Evolutionary conservation across 78 protist genomes (phyloP).

Genomic region (Dictyostelium firmibasis): DNA sequence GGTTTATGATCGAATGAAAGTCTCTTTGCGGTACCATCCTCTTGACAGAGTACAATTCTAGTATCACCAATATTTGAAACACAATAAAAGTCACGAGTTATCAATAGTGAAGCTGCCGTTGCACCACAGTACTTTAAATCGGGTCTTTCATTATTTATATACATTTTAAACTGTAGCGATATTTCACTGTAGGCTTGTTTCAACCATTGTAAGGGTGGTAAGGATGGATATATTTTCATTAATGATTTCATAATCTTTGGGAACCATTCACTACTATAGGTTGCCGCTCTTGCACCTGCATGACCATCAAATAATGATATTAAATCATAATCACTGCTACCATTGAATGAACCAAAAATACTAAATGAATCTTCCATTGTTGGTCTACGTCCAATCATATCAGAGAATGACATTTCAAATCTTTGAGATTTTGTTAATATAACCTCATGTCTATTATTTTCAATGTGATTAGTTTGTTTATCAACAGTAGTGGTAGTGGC

Average conservation of each 20-base stretch:
- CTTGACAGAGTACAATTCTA: constrained; percentile 82
- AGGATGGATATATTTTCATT: constrained; percentile 23
- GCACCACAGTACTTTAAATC: constrained; percentile 86
- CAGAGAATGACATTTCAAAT: constrained; percentile 45
- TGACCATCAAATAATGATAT: constrained; percentile 88
- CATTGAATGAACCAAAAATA: constrained; percentile 51
- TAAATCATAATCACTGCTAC: constrained; percentile 13
- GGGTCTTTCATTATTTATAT: constrained; percentile 22
- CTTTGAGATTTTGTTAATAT: neutral
- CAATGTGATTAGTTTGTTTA: neutral
- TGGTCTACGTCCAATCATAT: constrained; percentile 86
- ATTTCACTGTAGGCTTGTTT: constrained; percentile 62
- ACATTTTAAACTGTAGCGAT: constrained; percentile 12
- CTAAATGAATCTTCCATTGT: constrained; percentile 86
- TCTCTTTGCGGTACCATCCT: constrained; percentile 73
- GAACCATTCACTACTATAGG: constrained; percentile 45
- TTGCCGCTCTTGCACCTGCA: constrained; percentile 67
- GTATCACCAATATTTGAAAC: constrained; percentile 93
- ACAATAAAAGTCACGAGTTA: constrained; percentile 32
- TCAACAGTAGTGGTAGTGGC: neutral
- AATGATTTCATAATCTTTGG: constrained; percentile 56
- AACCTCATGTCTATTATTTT: neutral
- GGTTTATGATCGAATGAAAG: constrained; percentile 91
- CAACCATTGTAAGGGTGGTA: constrained; percentile 68
- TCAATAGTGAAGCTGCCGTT: constrained; percentile 82